A percentile compares a stretch with the other conserved stretches of the same genome.
These are phyloP conservation scores for Cryptosporidium bovis DNA, from an alignment of 169 alveolate genomes.

Conservation along the genomic window DNA sequence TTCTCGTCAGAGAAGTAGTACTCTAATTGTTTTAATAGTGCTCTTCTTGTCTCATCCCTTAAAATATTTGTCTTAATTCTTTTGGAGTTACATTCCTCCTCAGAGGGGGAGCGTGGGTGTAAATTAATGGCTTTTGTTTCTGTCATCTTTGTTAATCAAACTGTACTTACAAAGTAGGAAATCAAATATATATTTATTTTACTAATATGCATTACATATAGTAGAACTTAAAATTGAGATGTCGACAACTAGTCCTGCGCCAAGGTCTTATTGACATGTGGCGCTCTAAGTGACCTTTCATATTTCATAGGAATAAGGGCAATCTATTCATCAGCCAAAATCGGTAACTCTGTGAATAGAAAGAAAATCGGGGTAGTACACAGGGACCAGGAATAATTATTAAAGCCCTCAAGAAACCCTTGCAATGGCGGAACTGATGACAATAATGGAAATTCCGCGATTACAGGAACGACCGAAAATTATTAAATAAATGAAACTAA, in stretches of 20 bases:
- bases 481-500: too few species aligned
- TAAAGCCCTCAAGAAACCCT: too few species aligned
- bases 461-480: too few species aligned
- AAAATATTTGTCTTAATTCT: slow-evolving; percentile 7
- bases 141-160: slow-evolving; percentile 23
- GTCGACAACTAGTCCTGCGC: background rate
- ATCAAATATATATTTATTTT: background rate
- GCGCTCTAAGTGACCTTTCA: background rate
- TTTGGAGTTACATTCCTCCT: slow-evolving; percentile 18
- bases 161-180: too few species aligned
- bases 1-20: slow-evolving; percentile 78
- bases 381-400: too few species aligned
- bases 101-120: slow-evolving; percentile 59
- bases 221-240: background rate
- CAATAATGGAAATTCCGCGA: too few species aligned
- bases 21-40: slow-evolving; percentile 71
- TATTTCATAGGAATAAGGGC: too few species aligned
- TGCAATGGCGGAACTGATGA: too few species aligned
- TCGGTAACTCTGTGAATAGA: background rate
- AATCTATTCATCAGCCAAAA: background rate
- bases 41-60: slow-evolving; percentile 9
- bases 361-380: background rate
- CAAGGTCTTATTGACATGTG: background rate
- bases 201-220: background rate
- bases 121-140: slow-evolving; percentile 33